These are phyloP conservation scores for Drechslera avenae DNA, from an alignment of 2,329 filamentous ascomycete species.

Conservation along the genomic window DNA sequence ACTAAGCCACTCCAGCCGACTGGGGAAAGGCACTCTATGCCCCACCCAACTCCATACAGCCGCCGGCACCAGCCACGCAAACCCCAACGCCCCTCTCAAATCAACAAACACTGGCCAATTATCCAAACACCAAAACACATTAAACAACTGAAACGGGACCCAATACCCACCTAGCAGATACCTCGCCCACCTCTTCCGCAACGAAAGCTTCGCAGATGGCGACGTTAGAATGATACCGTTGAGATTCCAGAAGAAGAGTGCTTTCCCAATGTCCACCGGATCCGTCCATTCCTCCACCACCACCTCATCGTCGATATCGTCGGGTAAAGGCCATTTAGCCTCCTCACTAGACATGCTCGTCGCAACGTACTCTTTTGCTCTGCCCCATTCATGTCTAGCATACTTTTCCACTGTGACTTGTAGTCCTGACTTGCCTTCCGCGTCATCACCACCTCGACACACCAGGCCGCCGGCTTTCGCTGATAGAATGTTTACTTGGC, in stretches of 20 bases:
- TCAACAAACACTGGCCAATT: constrained; percentile 39
- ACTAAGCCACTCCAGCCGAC: too few species aligned
- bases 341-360: neutral
- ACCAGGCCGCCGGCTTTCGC: constrained; percentile 16
- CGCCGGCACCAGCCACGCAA: too few species aligned
- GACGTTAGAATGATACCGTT: constrained; percentile 45
- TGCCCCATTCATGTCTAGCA: constrained; percentile 56
- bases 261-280: constrained; percentile 53
- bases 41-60: too few species aligned
- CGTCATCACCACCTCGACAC: neutral
- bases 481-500: constrained; percentile 10
- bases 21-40: too few species aligned
- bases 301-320: constrained; percentile 38
- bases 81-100: neutral
- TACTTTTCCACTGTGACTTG: constrained; percentile 47
- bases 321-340: neutral
- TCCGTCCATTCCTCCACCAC: constrained; percentile 57
- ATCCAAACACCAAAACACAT: constrained; percentile 39
- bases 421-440: constrained; percentile 5
- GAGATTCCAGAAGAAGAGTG: constrained; percentile 58
- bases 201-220: neutral
- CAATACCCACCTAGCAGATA: constrained; percentile 17
- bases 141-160: constrained; percentile 30
- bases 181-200: neutral
- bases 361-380: constrained; percentile 34